Base-by-base conservation (phyloP, 192 early-diverging fungal genomes). In the Rhizophagus clarus region DNA sequence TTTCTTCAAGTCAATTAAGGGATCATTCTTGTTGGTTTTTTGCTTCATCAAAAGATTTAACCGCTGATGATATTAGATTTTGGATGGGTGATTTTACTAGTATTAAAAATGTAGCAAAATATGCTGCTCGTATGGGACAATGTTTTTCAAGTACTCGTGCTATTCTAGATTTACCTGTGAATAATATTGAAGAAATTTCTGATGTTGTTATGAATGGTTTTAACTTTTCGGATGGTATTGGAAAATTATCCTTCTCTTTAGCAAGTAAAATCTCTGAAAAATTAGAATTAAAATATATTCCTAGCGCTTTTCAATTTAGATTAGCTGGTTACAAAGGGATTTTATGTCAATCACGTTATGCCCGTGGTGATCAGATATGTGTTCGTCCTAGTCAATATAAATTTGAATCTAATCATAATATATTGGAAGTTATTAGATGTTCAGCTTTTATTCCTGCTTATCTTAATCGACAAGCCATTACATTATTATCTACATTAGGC, bases 11-110 rank as follows among this genome's bases (percentile, higher is more conserved):
- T 62, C 91, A 89, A 78, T 80, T 92, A 22, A 85, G 91, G 24
- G 90, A 89, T 42, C 89, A 88, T 61, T 89, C 86, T 31, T 93
- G 88, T 29, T 96, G 91, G 93, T 94, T 93, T 79, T 96, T 92
- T 83, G 88, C 88, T 31, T 82, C 88, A 20, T 82, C 82, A 17
- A 37, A 56, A 7, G 81, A 82, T 4, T 77, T 90, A 4, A 86
- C 82, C 17, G 87, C 85, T 3, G 83, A 89, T 60, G 71, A 77
- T 37, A 92, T 95, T 60, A 85, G 88, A 2, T 26, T 64, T 0
- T 91, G 91, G 89, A 94, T 96, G 92, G 94, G 94, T 11, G 82
- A 90, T 34, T 95, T 96, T 71, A 86, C 84, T 0, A 81, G 83
- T 32, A 91, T 92, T 68, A 88, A 85, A 32, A 88, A 86, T 56